Base-by-base conservation (phyloP, 148 eudicot species). In the Rhododendron mucronatum region DNA sequence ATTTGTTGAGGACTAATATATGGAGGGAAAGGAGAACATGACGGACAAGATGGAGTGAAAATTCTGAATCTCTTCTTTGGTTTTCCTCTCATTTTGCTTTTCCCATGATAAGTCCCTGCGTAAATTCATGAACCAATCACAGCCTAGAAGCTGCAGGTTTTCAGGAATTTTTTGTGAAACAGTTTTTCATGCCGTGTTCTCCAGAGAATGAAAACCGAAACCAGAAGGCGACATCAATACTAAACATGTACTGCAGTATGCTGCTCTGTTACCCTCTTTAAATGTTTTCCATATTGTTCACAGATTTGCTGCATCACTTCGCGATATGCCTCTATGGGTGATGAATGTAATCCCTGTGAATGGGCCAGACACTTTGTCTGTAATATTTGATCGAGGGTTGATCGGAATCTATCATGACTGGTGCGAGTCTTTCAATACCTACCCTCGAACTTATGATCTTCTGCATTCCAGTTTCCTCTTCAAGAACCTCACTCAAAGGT, bases 381-480 rank as follows among this genome's bases (percentile, higher is more conserved):
- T 93, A 65, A 97, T 97, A 47, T 97, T 91, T 35, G 99, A 94
- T 79, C 91, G 99, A 88, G 99, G 99, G 87, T 86, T 97, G 84
- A 95, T 97, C 12, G 99, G 99, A 47, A 86, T 93, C 15, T 97
- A 97, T 87, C 99, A 97, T 82, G 98, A 97, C 82, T 95, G 98
- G 98, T 97, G 99, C 26, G 99, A 97, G 89, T 92, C 98, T n/a
- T 91, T 97, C 75, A 97, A 90, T 85, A 97, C 98, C 65, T 97
- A 97, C 87, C 99, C 99, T 28, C 92, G 99, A 86, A 87, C 93
- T 39, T 97, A 92, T 79, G 99, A 97, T 93, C 93, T 95, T 74
- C 91, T 97, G 78, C 99, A 97, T 85, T 88, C 98, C 53, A 89
- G 91, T 82, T 97, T 91, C 91, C 95, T 97, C 84, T 97, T 97